These are phyloP conservation scores for Musa acuminata DNA, from an alignment of 176 grass and related monocot species.

Conservation along the genomic window DNA sequence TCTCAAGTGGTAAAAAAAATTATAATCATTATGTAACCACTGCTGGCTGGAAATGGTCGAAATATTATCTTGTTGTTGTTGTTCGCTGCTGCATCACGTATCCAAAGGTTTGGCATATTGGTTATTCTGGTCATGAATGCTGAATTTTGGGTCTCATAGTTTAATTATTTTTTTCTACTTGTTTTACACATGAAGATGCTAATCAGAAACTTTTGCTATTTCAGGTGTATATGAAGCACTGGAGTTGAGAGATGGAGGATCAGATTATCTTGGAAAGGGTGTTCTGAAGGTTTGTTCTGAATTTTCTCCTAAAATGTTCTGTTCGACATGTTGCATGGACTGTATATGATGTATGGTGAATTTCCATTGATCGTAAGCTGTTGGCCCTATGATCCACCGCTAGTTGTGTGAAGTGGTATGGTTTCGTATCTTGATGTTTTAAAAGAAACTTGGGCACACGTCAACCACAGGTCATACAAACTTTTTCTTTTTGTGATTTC, in stretches of 20 bases:
- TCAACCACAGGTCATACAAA: too few species aligned
- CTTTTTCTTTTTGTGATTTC: too few species aligned
- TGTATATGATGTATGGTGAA: too few species aligned
- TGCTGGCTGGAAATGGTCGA: too few species aligned
- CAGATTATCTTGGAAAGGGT: slow-evolving; percentile 85
- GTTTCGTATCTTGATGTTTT: too few species aligned
- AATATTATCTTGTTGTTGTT: too few species aligned
- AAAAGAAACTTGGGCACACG: too few species aligned
- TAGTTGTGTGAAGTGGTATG: not conserved
- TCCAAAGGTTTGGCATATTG: too few species aligned
- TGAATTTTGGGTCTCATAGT: not conserved
- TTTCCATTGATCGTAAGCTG: not conserved
- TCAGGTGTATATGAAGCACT: slow-evolving; percentile 90
- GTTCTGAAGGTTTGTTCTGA: slow-evolving; percentile 48
- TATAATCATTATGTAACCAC: not conserved
- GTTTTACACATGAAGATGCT: not conserved
- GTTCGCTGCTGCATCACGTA: too few species aligned
- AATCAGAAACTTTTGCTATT: not conserved
- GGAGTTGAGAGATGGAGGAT: slow-evolving; percentile 79
- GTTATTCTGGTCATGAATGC: not conserved
- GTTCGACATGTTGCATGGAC: not conserved
- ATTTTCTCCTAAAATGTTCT: not conserved
- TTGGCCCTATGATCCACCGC: too few species aligned
- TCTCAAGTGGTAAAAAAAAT: not conserved
- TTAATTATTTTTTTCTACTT: not conserved